These are phyloP conservation scores for Penicillium pulvis DNA, from an alignment of 495 filamentous ascomycete genomes.

Conservation along the genomic window DNA sequence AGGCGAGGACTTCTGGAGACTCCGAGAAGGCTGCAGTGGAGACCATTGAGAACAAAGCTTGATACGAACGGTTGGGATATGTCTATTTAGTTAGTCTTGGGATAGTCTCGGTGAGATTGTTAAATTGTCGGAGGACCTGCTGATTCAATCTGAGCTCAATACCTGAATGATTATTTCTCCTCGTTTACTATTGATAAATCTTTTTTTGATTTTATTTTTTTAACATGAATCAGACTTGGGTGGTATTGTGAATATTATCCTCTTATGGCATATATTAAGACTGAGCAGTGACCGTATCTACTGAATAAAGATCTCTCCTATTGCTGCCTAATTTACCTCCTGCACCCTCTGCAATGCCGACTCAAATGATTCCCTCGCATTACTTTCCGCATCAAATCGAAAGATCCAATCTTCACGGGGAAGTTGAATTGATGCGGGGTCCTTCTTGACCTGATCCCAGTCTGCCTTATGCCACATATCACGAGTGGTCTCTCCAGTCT, in stretches of 20 bases:
- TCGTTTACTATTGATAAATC: background rate
- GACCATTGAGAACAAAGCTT: conserved; percentile 14
- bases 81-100: background rate
- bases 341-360: conserved; percentile 17
- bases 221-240: too few relatives aligned
- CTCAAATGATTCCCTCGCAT: conserved; percentile 55
- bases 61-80: background rate
- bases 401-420: conserved; percentile 62
- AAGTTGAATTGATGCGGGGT: conserved; percentile 56
- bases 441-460: conserved; percentile 57
- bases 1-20: conserved; percentile 5
- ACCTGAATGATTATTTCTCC: background rate
- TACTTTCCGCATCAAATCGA: conserved; percentile 54
- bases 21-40: conserved; percentile 17
- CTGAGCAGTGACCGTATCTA: background rate
- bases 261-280: too few relatives aligned
- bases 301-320: background rate
- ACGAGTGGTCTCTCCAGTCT: conserved; percentile 56
- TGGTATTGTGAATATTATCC: too few relatives aligned
- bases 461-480: conserved; percentile 59
- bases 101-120: background rate
- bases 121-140: background rate
- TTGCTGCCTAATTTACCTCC: background rate
- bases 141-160: background rate
- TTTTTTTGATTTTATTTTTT: too few relatives aligned